These are phyloP conservation scores for Tricladium varicosporioides DNA, from an alignment of 2,329 filamentous ascomycete species.

Conservation along the genomic window DNA sequence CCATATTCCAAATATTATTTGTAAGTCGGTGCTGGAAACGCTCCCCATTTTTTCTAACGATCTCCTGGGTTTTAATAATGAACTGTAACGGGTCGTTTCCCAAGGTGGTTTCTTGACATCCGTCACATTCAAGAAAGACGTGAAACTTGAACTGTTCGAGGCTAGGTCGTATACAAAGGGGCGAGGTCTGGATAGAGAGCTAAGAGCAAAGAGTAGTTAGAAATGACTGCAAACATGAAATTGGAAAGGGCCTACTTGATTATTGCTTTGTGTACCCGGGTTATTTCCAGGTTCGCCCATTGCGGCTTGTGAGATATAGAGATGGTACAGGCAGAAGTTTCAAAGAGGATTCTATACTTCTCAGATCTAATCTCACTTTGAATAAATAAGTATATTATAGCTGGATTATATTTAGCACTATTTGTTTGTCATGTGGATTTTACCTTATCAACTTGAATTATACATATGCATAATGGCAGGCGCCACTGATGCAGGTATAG, in stretches of 20 bases:
- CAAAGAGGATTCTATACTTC: neutral
- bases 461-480: neutral
- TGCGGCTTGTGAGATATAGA: too few species aligned
- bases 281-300: too few species aligned
- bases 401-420: neutral
- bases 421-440: neutral
- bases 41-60: neutral
- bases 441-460: neutral
- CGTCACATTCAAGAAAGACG: constrained; percentile 2
- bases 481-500: neutral
- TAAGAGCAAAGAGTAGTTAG: too few species aligned
- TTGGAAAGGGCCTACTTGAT: too few species aligned
- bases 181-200: too few species aligned
- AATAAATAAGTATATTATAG: neutral
- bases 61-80: neutral
- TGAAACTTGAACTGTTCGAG: constrained; percentile 1
- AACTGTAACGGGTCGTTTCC: neutral
- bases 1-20: neutral
- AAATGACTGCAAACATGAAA: too few species aligned
- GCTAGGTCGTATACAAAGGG: too few species aligned
- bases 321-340: neutral
- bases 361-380: neutral
- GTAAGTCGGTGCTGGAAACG: neutral
- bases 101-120: neutral
- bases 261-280: too few species aligned